Conservation (phyloP, 2,329 filamentous ascomycete species). For the Amesomyces nigricolor region DNA sequence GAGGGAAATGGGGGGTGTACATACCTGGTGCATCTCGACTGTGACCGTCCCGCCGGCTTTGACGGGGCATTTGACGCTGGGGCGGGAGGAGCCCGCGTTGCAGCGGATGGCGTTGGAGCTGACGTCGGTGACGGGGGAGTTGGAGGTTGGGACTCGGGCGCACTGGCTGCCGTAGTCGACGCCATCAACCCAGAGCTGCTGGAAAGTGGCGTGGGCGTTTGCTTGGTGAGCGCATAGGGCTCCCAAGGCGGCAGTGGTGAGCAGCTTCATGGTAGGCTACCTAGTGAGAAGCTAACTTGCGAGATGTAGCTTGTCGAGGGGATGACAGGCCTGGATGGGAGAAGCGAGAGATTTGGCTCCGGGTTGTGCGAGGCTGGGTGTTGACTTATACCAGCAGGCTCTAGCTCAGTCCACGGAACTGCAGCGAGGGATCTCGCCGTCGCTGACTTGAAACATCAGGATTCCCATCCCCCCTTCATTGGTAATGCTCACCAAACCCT, state of each 20-base stretch:
- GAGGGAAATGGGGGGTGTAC: background rate
- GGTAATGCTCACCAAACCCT: background rate
- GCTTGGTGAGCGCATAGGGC: conserved; percentile 35
- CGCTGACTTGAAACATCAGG: background rate
- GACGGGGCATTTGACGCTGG: conserved; percentile 41
- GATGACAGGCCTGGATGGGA: background rate
- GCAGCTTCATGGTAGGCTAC: conserved; percentile 33
- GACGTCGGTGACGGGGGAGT: conserved; percentile 46
- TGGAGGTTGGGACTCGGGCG: conserved; percentile 44
- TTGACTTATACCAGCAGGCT: conserved; percentile 5
- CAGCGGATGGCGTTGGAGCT: conserved; percentile 39
- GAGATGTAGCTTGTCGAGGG: background rate
- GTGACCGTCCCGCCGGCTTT: conserved; percentile 45
- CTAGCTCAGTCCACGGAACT: background rate
- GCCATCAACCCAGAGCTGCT: conserved; percentile 44
- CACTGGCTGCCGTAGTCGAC: conserved; percentile 40
- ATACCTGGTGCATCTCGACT: conserved; percentile 51
- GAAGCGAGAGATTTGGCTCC: background rate
- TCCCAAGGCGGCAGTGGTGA: conserved; percentile 27
- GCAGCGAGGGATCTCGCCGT: background rate
- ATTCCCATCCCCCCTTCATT: background rate
- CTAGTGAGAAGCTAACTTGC: background rate
- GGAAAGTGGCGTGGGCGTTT: conserved; percentile 47
- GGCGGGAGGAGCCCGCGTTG: conserved; percentile 37
- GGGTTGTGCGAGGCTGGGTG: background rate